These are phyloP conservation scores for Thyridium curvatum DNA, from an alignment of 2,329 filamentous ascomycete genomes.

Conservation along the genomic window DNA sequence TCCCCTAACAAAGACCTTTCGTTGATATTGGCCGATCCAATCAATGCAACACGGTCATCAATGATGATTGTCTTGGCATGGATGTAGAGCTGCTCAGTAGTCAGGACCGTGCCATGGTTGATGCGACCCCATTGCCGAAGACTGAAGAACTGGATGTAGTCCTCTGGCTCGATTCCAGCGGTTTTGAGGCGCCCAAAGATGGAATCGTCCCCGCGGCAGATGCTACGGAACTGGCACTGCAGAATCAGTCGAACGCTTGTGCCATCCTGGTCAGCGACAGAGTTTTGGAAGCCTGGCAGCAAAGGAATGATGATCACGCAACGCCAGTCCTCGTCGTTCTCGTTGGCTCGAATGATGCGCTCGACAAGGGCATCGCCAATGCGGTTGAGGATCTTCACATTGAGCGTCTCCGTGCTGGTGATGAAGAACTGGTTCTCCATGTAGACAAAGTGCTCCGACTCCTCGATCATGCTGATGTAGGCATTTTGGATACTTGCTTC, in stretches of 20 bases:
- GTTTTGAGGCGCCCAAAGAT: slow-evolving; percentile 83
- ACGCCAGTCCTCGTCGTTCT: slow-evolving; percentile 84
- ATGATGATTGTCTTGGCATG: slow-evolving; percentile 97
- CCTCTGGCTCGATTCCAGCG: slow-evolving; percentile 80
- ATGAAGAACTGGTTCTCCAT: slow-evolving; percentile 99
- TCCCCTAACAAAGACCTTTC: slow-evolving; percentile 91
- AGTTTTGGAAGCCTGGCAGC: slow-evolving; percentile 98
- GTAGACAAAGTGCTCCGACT: slow-evolving; percentile 95
- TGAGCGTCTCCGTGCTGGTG: slow-evolving; percentile 83
- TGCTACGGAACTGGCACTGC: slow-evolving; percentile 94
- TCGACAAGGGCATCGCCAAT: slow-evolving; percentile 94
- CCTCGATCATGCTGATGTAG: slow-evolving; percentile 89
- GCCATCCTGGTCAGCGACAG: slow-evolving; percentile 87
- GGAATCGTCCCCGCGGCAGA: slow-evolving; percentile 84
- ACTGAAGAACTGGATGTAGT: slow-evolving; percentile 94
- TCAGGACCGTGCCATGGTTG: slow-evolving; percentile 71
- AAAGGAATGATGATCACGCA: slow-evolving; percentile 86
- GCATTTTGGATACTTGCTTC: slow-evolving; percentile 96
- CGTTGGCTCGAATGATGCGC: slow-evolving; percentile 77
- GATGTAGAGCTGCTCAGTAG: slow-evolving; percentile 96
- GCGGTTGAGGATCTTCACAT: slow-evolving; percentile 81
- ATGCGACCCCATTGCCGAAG: slow-evolving; percentile 90
- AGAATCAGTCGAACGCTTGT: slow-evolving; percentile 93
- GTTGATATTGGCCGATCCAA: slow-evolving; percentile 98
- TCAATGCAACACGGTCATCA: slow-evolving; percentile 87